These are phyloP conservation scores for Aspergillus candidus DNA, from an alignment of 2,329 filamentous ascomycete species.

Conservation along the genomic window DNA sequence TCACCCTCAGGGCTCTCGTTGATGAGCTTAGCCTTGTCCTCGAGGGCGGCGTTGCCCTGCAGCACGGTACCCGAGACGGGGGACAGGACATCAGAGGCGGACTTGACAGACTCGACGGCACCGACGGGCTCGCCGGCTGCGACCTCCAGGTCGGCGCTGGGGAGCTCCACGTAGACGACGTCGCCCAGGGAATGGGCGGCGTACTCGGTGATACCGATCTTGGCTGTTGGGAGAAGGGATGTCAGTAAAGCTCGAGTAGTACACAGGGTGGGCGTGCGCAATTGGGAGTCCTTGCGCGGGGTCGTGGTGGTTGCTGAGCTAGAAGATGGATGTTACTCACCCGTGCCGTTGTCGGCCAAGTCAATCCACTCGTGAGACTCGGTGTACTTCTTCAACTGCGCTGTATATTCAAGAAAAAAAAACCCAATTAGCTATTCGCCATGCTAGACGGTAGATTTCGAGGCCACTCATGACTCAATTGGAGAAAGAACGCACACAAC, in stretches of 20 bases:
- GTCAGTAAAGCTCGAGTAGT: neutral
- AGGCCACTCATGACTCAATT: neutral
- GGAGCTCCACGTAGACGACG: constrained; percentile 95
- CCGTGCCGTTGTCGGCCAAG: constrained; percentile 72
- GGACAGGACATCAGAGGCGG: constrained; percentile 92
- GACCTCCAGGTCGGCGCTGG: constrained; percentile 62
- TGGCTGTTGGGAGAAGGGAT: constrained; percentile 40
- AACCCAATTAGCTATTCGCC: neutral
- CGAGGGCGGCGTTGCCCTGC: constrained; percentile 66
- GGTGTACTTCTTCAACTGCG: constrained; percentile 71
- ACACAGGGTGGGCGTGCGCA: neutral
- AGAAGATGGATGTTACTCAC: constrained; percentile 28
- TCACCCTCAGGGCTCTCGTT: constrained; percentile 87
- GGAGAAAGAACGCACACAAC: constrained; percentile 27
- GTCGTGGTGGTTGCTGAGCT: neutral
- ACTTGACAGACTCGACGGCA: constrained; percentile 97
- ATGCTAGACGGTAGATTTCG: constrained; percentile 4
- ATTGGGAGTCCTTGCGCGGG: neutral
- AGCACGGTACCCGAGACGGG: constrained; percentile 73
- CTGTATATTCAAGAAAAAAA: constrained; percentile 28
- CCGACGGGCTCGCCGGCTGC: constrained; percentile 76
- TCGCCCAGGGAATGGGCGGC: constrained; percentile 89
- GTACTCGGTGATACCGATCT: constrained; percentile 81
- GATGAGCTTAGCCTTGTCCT: constrained; percentile 79
- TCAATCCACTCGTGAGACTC: constrained; percentile 99